Conservation (phyloP, 495 filamentous ascomycete genomes). For the Penicillium robsamsonii region DNA sequence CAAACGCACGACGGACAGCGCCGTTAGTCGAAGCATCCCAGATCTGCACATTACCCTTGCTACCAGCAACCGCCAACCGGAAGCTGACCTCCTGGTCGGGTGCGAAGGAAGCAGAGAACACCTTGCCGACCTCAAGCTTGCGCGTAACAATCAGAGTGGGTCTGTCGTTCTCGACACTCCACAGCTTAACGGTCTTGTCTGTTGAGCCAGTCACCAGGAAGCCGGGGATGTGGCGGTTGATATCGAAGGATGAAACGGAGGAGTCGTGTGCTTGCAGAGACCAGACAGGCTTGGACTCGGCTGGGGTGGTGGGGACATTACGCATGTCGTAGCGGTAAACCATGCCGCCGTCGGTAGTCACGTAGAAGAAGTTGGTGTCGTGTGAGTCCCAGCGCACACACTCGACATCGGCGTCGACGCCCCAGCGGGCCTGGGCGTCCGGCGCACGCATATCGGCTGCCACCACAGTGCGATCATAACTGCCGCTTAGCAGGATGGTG, state of each 20-base stretch:
- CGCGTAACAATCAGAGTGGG: conserved; percentile 89
- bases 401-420: conserved; percentile 93
- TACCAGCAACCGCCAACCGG: conserved; percentile 87
- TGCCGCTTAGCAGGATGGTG: conserved; percentile 84
- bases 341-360: conserved; percentile 86
- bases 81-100: conserved; percentile 89
- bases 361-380: conserved; percentile 88
- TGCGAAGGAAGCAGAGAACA: conserved; percentile 87
- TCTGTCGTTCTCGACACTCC: conserved; percentile 75
- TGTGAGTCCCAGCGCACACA: conserved; percentile 90
- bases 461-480: conserved; percentile 90
- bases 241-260: conserved; percentile 90
- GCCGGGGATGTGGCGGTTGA: conserved; percentile 84
- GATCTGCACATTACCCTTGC: conserved; percentile 87
- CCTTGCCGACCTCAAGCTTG: conserved; percentile 88
- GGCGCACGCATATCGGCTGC: conserved; percentile 92
- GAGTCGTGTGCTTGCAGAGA: conserved; percentile 92
- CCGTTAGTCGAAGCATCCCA: conserved; percentile 97
- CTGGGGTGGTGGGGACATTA: conserved; percentile 62
- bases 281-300: conserved; percentile 82
- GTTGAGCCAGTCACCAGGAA: conserved; percentile 90
- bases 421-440: conserved; percentile 78
- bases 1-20: conserved; percentile 85
- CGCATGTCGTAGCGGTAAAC: conserved; percentile 86
- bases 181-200: conserved; percentile 93